Percentiles rank a stretch among this genome's conserved stretches.
phyloP scores from a whole-genome alignment of 2,329 filamentous ascomycete genomes.

The Fusarium tuaranense region DNA sequence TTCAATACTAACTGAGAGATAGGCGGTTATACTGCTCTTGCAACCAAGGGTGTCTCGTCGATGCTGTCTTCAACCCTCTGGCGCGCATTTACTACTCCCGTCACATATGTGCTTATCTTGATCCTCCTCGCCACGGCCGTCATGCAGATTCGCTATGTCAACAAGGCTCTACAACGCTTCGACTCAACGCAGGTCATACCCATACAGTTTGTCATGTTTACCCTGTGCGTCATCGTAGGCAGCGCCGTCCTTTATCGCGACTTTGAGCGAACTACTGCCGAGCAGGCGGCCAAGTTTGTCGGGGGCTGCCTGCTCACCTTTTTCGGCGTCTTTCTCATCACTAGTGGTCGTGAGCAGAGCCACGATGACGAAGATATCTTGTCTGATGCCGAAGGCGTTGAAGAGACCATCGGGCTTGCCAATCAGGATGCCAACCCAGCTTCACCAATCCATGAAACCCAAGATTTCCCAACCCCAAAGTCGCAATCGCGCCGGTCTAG shows the following conservation, averaged over 20 bases:
- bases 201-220: slow-evolving; percentile 97
- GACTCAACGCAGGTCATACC: slow-evolving; percentile 98
- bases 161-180: slow-evolving; percentile 87
- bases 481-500: slow-evolving; percentile 61
- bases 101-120: slow-evolving; percentile 87
- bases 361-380: slow-evolving; percentile 63
- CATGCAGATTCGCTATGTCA: slow-evolving; percentile 98
- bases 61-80: slow-evolving; percentile 92
- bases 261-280: slow-evolving; percentile 83
- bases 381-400: slow-evolving; percentile 68
- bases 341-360: slow-evolving; percentile 77
- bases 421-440: slow-evolving; percentile 57
- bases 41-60: slow-evolving; percentile 96
- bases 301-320: slow-evolving; percentile 94
- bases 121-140: slow-evolving; percentile 87
- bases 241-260: slow-evolving; percentile 95
- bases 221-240: slow-evolving; percentile 92
- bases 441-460: slow-evolving; percentile 30
- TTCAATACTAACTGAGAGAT: slow-evolving; percentile 19
- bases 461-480: slow-evolving; percentile 39
- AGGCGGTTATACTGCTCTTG: slow-evolving; percentile 96
- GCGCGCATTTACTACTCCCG: slow-evolving; percentile 88
- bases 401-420: slow-evolving; percentile 71
- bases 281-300: slow-evolving; percentile 85
- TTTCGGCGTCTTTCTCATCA: slow-evolving; percentile 96